Conservation (phyloP, 2,329 filamentous ascomycete species). For the Penicillium brevicompactum region DNA sequence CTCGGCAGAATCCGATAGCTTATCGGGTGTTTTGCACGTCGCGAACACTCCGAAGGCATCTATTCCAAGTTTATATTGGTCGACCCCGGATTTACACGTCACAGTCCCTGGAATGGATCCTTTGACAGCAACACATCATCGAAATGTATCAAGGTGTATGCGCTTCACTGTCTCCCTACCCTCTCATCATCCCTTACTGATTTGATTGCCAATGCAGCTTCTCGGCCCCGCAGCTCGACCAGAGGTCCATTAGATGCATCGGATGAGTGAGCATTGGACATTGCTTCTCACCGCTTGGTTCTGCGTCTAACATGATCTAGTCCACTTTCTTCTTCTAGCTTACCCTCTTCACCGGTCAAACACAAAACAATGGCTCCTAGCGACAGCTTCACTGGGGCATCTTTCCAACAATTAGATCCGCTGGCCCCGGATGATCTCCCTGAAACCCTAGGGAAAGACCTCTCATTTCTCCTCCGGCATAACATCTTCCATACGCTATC, state of each 20-base stretch:
- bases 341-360: constrained; percentile 19
- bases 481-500: constrained; percentile 83
- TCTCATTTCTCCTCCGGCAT: constrained; percentile 76
- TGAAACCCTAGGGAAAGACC: constrained; percentile 64
- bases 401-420: constrained; percentile 39
- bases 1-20: constrained; percentile 32
- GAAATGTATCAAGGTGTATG: constrained; percentile 43
- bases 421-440: constrained; percentile 35
- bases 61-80: not conserved
- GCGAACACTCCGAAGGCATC: not conserved
- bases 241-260: constrained; percentile 73
- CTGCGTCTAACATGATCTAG: constrained; percentile 18
- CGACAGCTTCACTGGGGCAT: constrained; percentile 27
- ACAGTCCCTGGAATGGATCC: not conserved
- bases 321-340: constrained; percentile 25
- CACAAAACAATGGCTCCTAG: constrained; percentile 16
- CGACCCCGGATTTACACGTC: not conserved
- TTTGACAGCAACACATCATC: constrained; percentile 29
- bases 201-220: constrained; percentile 33
- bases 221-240: constrained; percentile 57
- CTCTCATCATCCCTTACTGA: constrained; percentile 14
- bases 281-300: not conserved
- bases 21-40: constrained; percentile 21
- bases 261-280: constrained; percentile 64
- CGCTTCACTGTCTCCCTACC: not conserved